Conservation (phyloP, 2,329 filamentous ascomycete species). For the Colletotrichum karsti region DNA sequence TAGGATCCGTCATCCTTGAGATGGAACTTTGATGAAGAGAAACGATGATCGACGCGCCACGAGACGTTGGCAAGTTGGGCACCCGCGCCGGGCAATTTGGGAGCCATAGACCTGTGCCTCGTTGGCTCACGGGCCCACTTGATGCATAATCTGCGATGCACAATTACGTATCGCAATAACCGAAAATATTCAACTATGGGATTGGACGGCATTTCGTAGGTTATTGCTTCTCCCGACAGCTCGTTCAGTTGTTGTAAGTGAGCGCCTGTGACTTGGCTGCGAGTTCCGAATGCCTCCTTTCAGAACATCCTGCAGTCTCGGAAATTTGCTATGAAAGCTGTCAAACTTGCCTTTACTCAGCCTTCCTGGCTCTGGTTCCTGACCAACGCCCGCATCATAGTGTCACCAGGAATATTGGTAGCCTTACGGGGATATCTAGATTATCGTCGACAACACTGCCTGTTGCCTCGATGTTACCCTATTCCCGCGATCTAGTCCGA, state of each 20-base stretch:
- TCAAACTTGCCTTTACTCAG: not conserved
- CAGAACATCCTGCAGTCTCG: not conserved
- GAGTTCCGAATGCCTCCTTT: not conserved
- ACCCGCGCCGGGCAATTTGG: conserved; percentile 1
- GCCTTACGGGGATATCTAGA: not conserved
- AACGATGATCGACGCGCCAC: conserved; percentile 20
- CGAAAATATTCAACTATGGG: not conserved
- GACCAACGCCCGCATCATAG: no score
- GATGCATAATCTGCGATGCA: not conserved
- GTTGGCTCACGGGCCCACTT: not conserved
- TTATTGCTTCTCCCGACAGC: not conserved
- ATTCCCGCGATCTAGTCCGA: not conserved
- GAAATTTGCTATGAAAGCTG: not conserved
- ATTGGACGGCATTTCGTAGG: not conserved
- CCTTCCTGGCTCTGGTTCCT: no score
- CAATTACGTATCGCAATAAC: not conserved
- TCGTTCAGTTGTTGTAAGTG: no score
- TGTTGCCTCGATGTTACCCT: not conserved
- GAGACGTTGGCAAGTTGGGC: conserved; percentile 13
- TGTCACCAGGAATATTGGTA: no score
- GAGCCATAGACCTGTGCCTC: not conserved
- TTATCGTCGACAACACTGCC: not conserved
- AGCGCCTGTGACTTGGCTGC: no score
- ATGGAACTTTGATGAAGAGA: conserved; percentile 19
- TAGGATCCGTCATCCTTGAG: conserved; percentile 3